Base-by-base conservation (phyloP, 306 rosid species). In the Cucurbita moschata region DNA sequence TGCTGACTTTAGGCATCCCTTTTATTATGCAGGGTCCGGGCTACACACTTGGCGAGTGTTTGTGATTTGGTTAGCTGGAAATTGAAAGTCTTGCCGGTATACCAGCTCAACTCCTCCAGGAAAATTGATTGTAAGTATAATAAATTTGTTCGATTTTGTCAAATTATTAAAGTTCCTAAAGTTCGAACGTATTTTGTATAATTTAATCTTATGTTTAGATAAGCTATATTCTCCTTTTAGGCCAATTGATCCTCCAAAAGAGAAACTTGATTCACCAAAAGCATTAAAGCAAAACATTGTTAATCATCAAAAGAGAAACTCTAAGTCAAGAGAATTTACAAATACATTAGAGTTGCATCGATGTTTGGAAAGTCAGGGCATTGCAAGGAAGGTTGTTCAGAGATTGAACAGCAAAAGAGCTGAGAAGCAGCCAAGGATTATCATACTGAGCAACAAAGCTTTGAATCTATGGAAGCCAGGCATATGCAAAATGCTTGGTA, bases 401-500 rank as follows among this genome's bases (percentile, higher is more conserved):
- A 87, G 82, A 73, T 88, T 84, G 87, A 88, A 86, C 86, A 3
- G 54, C 59, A 70, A 73, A 74, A 78, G 52, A 19, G 52, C 15
- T 47, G 71, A 3, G 44, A 1, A 53, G 58, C 67, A 57, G 15
- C 51, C 42, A 16, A 15, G 64, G 30, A 35, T 39, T 55, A 63
- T 80, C 81, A 94, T 19, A 94, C 77, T 1, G 85, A 77, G 86
- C 96, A 90, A 47, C 98, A 94, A 58, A 90, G 90, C 86, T 90
- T 94, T 42, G 95, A 71, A 87, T 90, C 98, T 72, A 94, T 85
- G 73, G 97, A 88, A 77, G 98, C 92, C 80, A 94, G 75, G 52
- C 92, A 85, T 49, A 90, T 87, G 86, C 95, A 90, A 79, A 94
- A 94, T 5, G 98, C 98, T 76, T 94, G 97, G 85, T 86, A 94